phyloP scores from a whole-genome alignment of 164 flowering plant genomes.

The Magnolia sinica region DNA sequence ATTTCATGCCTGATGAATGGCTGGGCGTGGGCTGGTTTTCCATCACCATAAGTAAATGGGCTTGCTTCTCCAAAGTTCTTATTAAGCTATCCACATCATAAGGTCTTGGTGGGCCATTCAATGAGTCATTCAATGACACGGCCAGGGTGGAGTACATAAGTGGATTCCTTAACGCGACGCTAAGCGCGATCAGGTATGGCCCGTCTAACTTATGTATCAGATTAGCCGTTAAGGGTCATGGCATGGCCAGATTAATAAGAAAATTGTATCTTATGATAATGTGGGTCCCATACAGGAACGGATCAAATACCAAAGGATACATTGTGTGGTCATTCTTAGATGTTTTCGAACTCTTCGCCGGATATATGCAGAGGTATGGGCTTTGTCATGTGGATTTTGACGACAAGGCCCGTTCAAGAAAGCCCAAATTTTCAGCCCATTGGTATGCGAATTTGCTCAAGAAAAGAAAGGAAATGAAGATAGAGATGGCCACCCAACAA shows the following conservation, averaged over 20 bases:
- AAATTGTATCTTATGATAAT: background rate
- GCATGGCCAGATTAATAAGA: background rate
- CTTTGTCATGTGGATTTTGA: slow-evolving; percentile 35
- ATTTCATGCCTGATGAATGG: background rate
- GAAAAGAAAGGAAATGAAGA: slow-evolving; percentile 6
- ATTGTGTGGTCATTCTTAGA: slow-evolving; percentile 54
- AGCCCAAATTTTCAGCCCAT: slow-evolving; percentile 31
- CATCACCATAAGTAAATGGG: slow-evolving; percentile 7
- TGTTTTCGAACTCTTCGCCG: slow-evolving; percentile 37
- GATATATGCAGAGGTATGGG: slow-evolving; percentile 28
- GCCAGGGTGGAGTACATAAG: slow-evolving; percentile 15
- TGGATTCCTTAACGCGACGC: slow-evolving; percentile 16
- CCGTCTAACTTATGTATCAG: background rate
- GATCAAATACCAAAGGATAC: slow-evolving; percentile 46
- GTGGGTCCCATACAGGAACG: slow-evolving; percentile 29
- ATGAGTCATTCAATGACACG: slow-evolving; percentile 28
- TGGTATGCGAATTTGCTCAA: slow-evolving; percentile 41
- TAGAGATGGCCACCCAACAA: background rate
- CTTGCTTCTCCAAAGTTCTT: slow-evolving; percentile 37
- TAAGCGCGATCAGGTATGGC: slow-evolving; percentile 41
- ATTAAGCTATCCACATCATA: slow-evolving; percentile 5
- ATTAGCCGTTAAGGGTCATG: too few species aligned
- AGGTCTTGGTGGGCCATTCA: background rate
- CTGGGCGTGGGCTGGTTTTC: slow-evolving; percentile 7
- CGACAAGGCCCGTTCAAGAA: slow-evolving; percentile 24